Percentiles rank a stretch among this genome's conserved stretches.
phyloP scores from a whole-genome alignment of 1,284 basidiomycete genomes.

The Rhodotorula sp. region DNA sequence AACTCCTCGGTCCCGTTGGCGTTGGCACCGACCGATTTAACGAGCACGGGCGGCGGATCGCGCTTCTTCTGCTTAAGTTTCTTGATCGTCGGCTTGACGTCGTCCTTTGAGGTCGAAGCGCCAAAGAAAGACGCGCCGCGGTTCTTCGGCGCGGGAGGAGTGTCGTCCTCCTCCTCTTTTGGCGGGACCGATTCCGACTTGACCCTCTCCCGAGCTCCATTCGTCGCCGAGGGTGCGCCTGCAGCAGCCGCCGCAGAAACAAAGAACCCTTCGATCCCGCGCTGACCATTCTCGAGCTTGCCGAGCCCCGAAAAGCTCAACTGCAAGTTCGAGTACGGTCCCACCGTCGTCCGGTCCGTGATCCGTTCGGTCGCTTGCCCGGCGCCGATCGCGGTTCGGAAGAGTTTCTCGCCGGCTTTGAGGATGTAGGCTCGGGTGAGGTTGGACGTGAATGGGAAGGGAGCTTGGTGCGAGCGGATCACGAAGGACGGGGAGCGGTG shows the following conservation, averaged over 20 bases:
- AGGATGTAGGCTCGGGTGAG: slow-evolving; percentile 58
- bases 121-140: neutral
- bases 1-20: slow-evolving; percentile 12
- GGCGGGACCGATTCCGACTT: neutral
- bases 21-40: neutral
- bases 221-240: slow-evolving; percentile 35
- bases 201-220: neutral
- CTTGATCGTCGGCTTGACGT: slow-evolving; percentile 3
- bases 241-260: slow-evolving; percentile 46
- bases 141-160: neutral
- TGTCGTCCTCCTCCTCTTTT: neutral
- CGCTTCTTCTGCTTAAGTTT: slow-evolving; percentile 9
- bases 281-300: slow-evolving; percentile 74
- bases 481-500: slow-evolving; percentile 56
- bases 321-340: slow-evolving; percentile 65
- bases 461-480: slow-evolving; percentile 44
- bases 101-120: neutral
- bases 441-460: slow-evolving; percentile 47
- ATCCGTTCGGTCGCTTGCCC: neutral
- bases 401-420: slow-evolving; percentile 74
- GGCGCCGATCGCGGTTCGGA: slow-evolving; percentile 70
- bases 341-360: slow-evolving; percentile 27
- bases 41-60: neutral
- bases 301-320: slow-evolving; percentile 83
- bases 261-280: slow-evolving; percentile 84